Evolutionary conservation across 345 rosid genomes (phyloP).

Genomic region (Microcos paniculata): DNA sequence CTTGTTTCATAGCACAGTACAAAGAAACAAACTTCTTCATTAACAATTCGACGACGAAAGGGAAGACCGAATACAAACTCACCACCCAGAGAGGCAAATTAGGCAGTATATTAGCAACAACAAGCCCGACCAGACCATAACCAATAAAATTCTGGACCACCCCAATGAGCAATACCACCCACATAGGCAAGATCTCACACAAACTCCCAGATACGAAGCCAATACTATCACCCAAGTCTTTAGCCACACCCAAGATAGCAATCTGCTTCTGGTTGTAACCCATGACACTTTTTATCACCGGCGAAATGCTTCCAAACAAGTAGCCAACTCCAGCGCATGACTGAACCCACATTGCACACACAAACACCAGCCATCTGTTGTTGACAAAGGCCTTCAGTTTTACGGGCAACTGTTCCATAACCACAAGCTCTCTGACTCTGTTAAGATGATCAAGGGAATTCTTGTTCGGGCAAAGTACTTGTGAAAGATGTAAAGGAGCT

Average conservation of each 20-base stretch:
- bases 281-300: constrained; percentile 57
- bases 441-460: too few species aligned
- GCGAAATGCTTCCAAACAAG: constrained; percentile 85
- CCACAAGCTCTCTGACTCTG: background rate
- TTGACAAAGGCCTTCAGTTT: constrained; percentile 36
- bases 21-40: background rate
- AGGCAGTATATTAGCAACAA: constrained; percentile 49
- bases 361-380: constrained; percentile 83
- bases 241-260: constrained; percentile 77
- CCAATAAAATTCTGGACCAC: constrained; percentile 61
- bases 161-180: constrained; percentile 62
- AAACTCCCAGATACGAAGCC: constrained; percentile 64
- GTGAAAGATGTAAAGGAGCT: background rate
- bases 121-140: constrained; percentile 75
- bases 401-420: constrained; percentile 21
- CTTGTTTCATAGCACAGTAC: background rate
- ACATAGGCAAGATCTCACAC: constrained; percentile 58
- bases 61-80: constrained; percentile 26
- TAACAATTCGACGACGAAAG: background rate
- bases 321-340: constrained; percentile 79
- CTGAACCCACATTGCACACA: constrained; percentile 82
- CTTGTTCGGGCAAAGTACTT: background rate
- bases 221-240: constrained; percentile 74
- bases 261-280: constrained; percentile 77
- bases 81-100: constrained; percentile 85